Conservation (phyloP, 176 grass and related monocot genomes). For the Carex parvula region DNA sequence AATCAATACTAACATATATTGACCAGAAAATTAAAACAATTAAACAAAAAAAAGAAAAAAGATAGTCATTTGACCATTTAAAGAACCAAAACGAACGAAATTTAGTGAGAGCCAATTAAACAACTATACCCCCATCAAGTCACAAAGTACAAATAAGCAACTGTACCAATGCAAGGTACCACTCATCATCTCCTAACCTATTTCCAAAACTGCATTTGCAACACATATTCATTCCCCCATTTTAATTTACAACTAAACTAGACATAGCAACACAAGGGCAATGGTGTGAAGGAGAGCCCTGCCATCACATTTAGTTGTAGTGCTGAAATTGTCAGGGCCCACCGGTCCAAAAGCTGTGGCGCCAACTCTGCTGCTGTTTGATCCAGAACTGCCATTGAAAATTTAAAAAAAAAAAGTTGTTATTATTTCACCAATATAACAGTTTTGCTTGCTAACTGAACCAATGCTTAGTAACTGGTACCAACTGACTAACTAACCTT, state of each 20-base stretch:
- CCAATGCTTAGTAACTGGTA: not conserved
- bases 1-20: not conserved
- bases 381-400: slow-evolving; percentile 55
- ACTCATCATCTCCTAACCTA: slow-evolving; percentile 38
- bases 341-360: slow-evolving; percentile 53
- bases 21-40: not conserved
- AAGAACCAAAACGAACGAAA: not conserved
- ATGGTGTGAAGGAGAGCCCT: slow-evolving; percentile 26
- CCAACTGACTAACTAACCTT: slow-evolving; percentile 51
- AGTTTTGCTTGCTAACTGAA: not conserved
- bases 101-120: not conserved
- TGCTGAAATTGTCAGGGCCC: slow-evolving; percentile 41
- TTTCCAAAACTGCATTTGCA: slow-evolving; percentile 47
- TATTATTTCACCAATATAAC: not conserved
- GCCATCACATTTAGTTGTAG: slow-evolving; percentile 17
- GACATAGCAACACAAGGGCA: slow-evolving; percentile 30
- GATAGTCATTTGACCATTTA: not conserved
- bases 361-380: slow-evolving; percentile 29
- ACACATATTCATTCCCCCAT: slow-evolving; percentile 21
- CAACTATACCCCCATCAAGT: not conserved
- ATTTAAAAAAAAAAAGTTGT: not conserved
- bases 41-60: not conserved
- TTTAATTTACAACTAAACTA: slow-evolving; percentile 52
- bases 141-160: not conserved
- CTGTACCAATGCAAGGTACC: slow-evolving; percentile 24